Evolutionary conservation across 805 yeast genomes (phyloP), one percentile per base, ranked within the genome.

Genomic region (Candida verbasci): DNA sequence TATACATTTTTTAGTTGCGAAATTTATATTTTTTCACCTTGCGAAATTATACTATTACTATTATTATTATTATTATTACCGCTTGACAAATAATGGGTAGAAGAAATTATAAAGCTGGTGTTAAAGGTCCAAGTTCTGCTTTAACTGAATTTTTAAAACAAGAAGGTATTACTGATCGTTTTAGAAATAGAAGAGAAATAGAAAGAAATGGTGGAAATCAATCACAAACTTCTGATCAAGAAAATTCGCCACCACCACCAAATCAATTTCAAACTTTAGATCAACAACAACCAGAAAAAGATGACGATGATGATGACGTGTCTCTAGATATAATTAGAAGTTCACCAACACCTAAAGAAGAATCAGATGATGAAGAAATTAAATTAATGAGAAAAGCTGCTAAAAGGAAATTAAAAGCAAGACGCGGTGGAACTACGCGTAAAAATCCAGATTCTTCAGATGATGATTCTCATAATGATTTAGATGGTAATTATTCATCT

Each of bases 101-200:
- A 35, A 41, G 54, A 35, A 44, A 36, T 17, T 42, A 35, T 3
- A 24, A 20, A 11, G 41, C 48, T 9, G 55, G 56, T 22, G 70
- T 68, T 9, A 49, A 65, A 27, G 85, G 82, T 5, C 85, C 95
- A 30, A 86, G 86, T 63, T 82, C 94, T 47, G 97, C 97, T 0
- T 66, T 89, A 46, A 89, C 96, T 0, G 93, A 85, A 58, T 89
- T 89, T 51, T 69, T 89, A 42, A 69, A 88, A 34, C 86, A 83
- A 39, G 95, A 88, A 58, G 97, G 97, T 24, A 89, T 89, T 60
- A 83, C 96, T 1, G 87, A 80, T 39, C 79, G 77, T 28, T 87
- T 87, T 53, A 70, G 88, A 51, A 62, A 56, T 40, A 49, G 68
- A 29, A 42, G 50, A 35, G 45, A 34, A 24, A 35, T 45, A 10